Evolutionary conservation across 345 rosid genomes (phyloP).

Genomic region (Passiflora organensis): DNA sequence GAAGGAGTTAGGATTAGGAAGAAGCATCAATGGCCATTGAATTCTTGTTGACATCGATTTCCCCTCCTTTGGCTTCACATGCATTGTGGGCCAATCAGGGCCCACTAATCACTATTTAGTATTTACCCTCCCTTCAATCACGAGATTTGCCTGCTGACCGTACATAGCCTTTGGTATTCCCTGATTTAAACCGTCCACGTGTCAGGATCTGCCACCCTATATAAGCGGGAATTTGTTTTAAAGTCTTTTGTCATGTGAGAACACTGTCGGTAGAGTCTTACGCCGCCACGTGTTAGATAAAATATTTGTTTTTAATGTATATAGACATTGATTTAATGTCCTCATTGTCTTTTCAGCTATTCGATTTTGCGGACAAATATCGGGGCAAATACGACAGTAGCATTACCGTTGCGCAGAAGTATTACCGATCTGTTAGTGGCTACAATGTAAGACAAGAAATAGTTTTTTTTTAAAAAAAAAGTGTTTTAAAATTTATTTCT

Average conservation of each 20-base stretch:
- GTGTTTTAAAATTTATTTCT: not conserved
- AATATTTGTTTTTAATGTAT: not conserved
- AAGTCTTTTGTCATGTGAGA: constrained; percentile 24
- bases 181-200: constrained; percentile 44
- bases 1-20: too few species aligned
- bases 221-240: not conserved
- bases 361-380: constrained; percentile 92
- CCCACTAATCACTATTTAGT: too few species aligned
- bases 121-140: constrained; percentile 40
- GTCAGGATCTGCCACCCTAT: not conserved
- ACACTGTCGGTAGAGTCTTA: constrained; percentile 25
- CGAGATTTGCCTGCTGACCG: constrained; percentile 34
- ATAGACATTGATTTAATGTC: constrained; percentile 12
- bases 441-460: constrained; percentile 69
- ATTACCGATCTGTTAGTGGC: constrained; percentile 82
- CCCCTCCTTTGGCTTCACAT: too few species aligned
- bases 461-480: too few species aligned
- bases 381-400: constrained; percentile 95
- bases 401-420: constrained; percentile 74
- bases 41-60: too few species aligned
- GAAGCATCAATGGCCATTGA: too few species aligned
- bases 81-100: too few species aligned
- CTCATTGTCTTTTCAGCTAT: constrained; percentile 48
- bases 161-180: constrained; percentile 24
- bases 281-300: not conserved